Evolutionary conservation across 1,284 basidiomycete species (phyloP).

Genomic region (Austroboletus niveus): DNA sequence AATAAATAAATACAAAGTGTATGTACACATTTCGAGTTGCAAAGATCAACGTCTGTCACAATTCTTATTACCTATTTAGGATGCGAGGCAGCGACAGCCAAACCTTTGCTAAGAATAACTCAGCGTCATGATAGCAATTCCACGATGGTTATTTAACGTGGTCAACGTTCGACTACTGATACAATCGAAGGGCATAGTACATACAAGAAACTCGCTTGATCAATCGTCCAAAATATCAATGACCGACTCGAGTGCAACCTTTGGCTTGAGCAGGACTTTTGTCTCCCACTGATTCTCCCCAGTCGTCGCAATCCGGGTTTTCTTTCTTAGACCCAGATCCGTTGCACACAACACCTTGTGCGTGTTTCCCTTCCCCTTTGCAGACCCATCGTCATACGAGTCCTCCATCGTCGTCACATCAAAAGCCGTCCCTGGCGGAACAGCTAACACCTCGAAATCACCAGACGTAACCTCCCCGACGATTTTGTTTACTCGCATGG

Average conservation of each 20-base stretch:
- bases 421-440: constrained; percentile 25
- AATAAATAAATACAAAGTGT: no score
- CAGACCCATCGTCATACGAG: constrained; percentile 4
- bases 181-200: no score
- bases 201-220: no score
- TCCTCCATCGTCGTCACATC: constrained; percentile 31
- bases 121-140: no score
- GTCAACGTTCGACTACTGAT: no score
- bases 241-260: constrained; percentile 24
- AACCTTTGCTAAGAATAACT: no score
- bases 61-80: no score
- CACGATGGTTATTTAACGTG: no score
- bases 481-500: constrained; percentile 33
- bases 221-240: no score
- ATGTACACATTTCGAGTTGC: no score
- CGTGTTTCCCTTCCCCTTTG: neutral
- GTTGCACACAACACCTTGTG: constrained; percentile 33
- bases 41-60: no score
- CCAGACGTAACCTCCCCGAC: constrained; percentile 34
- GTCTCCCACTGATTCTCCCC: constrained; percentile 34
- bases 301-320: constrained; percentile 18
- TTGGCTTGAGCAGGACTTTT: constrained; percentile 32
- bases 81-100: no score
- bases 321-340: constrained; percentile 33
- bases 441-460: constrained; percentile 31